Evolutionary conservation across 2,329 filamentous ascomycete genomes (phyloP).

Genomic region (Triangularia setosa): DNA sequence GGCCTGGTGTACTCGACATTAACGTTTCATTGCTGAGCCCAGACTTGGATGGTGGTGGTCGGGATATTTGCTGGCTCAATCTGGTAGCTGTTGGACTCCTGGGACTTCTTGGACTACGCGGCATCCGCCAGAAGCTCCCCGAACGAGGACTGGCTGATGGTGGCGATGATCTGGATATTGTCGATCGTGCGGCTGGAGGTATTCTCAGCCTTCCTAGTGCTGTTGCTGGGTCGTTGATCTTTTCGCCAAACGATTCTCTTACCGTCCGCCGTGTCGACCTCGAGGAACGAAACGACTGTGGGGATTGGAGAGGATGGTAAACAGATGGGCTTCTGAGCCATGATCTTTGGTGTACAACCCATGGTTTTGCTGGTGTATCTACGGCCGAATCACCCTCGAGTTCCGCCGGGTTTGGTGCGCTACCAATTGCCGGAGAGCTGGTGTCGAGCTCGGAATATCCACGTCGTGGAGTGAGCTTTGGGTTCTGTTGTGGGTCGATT

Average conservation of each 20-base stretch:
- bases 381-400: conserved; percentile 19
- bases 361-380: neutral
- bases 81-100: conserved; percentile 1
- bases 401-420: conserved; percentile 25
- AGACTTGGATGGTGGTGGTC: conserved; percentile 3
- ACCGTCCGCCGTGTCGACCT: conserved; percentile 13
- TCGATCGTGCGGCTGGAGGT: conserved; percentile 4
- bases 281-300: conserved; percentile 9
- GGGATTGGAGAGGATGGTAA: conserved; percentile 12
- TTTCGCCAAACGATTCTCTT: conserved; percentile 25
- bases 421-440: conserved; percentile 17
- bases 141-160: conserved; percentile 12
- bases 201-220: conserved; percentile 14
- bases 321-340: conserved; percentile 9
- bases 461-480: neutral
- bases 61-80: conserved; percentile 14
- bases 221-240: conserved; percentile 22
- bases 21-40: neutral
- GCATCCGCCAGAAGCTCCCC: conserved; percentile 15
- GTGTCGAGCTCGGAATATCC: conserved; percentile 18
- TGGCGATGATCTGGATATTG: conserved; percentile 9
- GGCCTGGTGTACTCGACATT: neutral
- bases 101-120: conserved; percentile 15
- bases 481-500: neutral
- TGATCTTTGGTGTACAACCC: conserved; percentile 8